Conservation (phyloP, 139 green algal genomes). For the Micractinium sp. region DNA sequence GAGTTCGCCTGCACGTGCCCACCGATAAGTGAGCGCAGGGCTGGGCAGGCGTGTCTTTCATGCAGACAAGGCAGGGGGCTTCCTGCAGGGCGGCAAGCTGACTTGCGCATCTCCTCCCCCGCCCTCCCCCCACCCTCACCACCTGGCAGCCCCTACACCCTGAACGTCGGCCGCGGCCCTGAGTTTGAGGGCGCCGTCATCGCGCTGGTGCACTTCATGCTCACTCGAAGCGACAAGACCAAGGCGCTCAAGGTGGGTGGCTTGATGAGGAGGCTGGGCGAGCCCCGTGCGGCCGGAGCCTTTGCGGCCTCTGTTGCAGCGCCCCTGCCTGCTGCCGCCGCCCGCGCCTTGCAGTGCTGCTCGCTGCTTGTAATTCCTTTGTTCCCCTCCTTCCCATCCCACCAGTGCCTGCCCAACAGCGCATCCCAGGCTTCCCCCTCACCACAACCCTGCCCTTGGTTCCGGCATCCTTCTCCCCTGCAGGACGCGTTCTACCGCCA, state of each 20-base stretch:
- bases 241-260: conserved; percentile 46
- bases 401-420: not conserved
- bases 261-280: not conserved
- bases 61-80: not conserved
- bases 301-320: too few species aligned
- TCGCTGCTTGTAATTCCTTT: not conserved
- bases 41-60: not conserved
- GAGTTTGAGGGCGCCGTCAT: conserved; percentile 99
- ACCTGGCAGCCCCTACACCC: conserved; percentile 51
- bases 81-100: not conserved
- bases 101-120: not conserved
- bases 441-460: too few species aligned
- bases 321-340: not conserved
- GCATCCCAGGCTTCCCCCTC: not conserved
- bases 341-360: not conserved
- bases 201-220: conserved; percentile 95
- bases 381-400: not conserved
- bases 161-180: conserved; percentile 78
- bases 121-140: not conserved
- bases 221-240: conserved; percentile 95
- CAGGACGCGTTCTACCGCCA: conserved; percentile 99
- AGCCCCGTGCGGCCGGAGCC: too few species aligned
- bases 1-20: too few species aligned
- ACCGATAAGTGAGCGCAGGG: too few species aligned
- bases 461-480: not conserved